These are phyloP conservation scores for Mycena epipterygia DNA, from an alignment of 768 basidiomycete species.

Conservation along the genomic window DNA sequence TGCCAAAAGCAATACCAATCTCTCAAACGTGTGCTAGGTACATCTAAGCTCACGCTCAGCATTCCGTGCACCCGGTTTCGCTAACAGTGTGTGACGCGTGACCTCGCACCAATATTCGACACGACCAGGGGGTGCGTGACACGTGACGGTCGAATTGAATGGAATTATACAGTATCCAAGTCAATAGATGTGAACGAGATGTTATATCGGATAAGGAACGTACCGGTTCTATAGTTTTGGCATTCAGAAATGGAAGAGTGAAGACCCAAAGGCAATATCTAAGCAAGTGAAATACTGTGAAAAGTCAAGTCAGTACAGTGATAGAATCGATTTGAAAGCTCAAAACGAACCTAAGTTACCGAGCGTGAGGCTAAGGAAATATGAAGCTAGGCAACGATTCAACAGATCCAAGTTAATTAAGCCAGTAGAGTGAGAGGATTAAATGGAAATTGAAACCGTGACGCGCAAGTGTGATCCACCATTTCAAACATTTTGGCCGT, in stretches of 20 bases:
- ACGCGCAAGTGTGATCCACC: neutral
- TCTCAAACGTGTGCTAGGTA: no score
- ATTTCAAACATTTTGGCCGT: conserved; percentile 7
- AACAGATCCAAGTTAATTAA: neutral
- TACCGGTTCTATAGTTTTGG: neutral
- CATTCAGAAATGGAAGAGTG: neutral
- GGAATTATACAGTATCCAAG: no score
- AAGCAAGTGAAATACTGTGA: neutral
- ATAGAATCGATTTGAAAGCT: neutral
- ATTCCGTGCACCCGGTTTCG: no score
- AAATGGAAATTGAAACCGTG: neutral
- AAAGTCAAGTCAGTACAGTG: conserved; percentile 1
- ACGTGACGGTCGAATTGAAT: no score
- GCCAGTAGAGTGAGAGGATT: neutral
- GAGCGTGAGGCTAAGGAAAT: neutral
- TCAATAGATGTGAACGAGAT: neutral
- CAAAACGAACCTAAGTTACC: neutral
- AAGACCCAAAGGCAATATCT: neutral
- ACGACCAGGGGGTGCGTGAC: no score
- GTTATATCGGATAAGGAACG: neutral
- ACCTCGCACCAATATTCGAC: no score
- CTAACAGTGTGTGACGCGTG: no score
- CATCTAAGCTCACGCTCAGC: no score
- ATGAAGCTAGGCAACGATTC: neutral
- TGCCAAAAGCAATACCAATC: no score